Conservation (phyloP, 768 basidiomycete species). For the Lactifluus subvellereus region DNA sequence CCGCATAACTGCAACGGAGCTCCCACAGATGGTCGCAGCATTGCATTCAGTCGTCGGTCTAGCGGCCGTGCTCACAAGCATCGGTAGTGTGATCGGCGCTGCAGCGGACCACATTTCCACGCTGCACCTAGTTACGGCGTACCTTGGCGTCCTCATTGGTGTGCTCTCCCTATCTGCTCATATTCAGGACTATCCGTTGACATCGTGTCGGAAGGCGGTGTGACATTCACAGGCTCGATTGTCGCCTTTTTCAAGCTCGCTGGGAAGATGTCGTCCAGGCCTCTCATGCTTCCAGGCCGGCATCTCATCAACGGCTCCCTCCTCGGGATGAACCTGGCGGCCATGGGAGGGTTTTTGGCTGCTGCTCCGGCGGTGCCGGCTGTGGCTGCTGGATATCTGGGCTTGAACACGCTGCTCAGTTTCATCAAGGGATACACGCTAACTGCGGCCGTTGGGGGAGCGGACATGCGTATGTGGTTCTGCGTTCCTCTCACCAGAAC, state of each 20-base stretch:
- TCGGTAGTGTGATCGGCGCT: constrained; percentile 65
- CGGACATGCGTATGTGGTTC: constrained; percentile 76
- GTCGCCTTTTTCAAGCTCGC: constrained; percentile 87
- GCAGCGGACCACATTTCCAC: constrained; percentile 62
- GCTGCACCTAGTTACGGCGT: constrained; percentile 78
- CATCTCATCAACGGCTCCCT: constrained; percentile 70
- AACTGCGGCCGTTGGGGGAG: constrained; percentile 88
- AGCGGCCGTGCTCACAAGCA: constrained; percentile 82
- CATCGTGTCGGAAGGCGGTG: constrained; percentile 46
- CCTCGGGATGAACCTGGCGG: constrained; percentile 62
- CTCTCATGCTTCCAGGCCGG: constrained; percentile 66
- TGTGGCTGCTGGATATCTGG: constrained; percentile 73
- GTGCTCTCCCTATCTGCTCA: constrained; percentile 9
- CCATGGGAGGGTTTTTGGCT: constrained; percentile 73
- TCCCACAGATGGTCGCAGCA: constrained; percentile 78
- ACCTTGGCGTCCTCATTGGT: constrained; percentile 82
- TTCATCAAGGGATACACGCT: constrained; percentile 85
- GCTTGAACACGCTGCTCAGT: constrained; percentile 66
- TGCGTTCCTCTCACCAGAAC: neutral
- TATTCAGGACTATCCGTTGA: neutral
- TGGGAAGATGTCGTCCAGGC: constrained; percentile 71
- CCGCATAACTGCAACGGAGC: constrained; percentile 80
- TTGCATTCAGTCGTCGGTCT: constrained; percentile 87
- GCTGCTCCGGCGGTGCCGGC: constrained; percentile 64
- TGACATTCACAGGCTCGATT: constrained; percentile 87